A percentile compares a stretch with the other conserved stretches of the same genome.
Conservation (phyloP, 116 monocot genomes). For the Papilionanthe hybrid region DNA sequence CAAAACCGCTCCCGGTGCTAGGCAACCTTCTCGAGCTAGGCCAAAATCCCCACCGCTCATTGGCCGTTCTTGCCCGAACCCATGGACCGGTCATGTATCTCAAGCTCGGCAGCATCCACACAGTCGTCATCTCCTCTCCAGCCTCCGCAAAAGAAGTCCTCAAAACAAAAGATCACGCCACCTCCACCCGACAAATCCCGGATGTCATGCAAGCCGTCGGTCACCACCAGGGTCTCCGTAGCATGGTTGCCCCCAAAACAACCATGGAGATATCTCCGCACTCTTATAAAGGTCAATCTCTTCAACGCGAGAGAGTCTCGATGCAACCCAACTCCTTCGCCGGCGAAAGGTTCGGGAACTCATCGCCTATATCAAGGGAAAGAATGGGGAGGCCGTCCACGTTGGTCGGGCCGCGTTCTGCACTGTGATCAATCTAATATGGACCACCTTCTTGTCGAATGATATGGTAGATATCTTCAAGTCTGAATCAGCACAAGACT, state of each 20-base stretch:
- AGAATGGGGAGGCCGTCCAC: constrained; percentile 10
- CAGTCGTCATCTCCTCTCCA: constrained; percentile 37
- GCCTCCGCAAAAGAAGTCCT: constrained; percentile 24
- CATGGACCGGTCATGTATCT: constrained; percentile 44
- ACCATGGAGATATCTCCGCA: constrained; percentile 28
- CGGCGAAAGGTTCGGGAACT: constrained; percentile 30
- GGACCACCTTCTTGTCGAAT: too few species aligned
- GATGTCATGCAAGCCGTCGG: background rate
- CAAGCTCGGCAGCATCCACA: constrained; percentile 24
- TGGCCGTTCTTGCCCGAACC: constrained; percentile 30
- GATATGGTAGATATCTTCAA: background rate
- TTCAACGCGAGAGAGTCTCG: constrained; percentile 24
- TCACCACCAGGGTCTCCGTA: constrained; percentile 13
- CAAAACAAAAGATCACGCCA: too few species aligned
- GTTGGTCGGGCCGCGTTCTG: constrained; percentile 16
- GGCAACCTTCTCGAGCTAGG: constrained; percentile 28
- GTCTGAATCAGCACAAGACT: background rate
- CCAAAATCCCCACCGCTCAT: constrained; percentile 3
- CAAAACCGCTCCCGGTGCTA: constrained; percentile 18
- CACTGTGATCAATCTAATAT: constrained; percentile 10
- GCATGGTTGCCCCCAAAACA: constrained; percentile 13
- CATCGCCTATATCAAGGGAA: constrained; percentile 6
- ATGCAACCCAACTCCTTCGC: constrained; percentile 19
- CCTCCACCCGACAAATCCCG: too few species aligned
- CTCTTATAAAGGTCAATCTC: constrained; percentile 12